These are phyloP conservation scores for Penicillium salamii DNA, from an alignment of 495 filamentous ascomycete genomes.

Conservation along the genomic window DNA sequence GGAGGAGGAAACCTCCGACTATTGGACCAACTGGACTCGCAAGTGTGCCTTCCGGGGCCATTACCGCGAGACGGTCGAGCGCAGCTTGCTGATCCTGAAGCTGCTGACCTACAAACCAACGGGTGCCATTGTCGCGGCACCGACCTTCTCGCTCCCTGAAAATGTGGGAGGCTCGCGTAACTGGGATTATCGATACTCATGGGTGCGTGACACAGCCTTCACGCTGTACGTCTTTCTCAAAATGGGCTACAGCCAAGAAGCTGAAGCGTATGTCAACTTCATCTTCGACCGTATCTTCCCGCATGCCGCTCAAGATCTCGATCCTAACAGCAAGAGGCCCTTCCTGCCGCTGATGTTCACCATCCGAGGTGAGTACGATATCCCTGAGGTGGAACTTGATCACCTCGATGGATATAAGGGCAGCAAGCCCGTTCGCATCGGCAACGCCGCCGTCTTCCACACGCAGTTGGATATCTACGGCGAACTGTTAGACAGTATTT, in stretches of 20 bases:
- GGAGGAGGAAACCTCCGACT: slow-evolving; percentile 63
- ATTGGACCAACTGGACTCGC: slow-evolving; percentile 69
- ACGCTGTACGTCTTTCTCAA: slow-evolving; percentile 73
- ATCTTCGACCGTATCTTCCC: slow-evolving; percentile 63
- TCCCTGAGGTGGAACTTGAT: slow-evolving; percentile 61
- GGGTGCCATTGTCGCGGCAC: slow-evolving; percentile 53
- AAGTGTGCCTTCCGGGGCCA: slow-evolving; percentile 66
- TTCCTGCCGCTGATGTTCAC: slow-evolving; percentile 77
- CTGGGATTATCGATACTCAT: slow-evolving; percentile 75
- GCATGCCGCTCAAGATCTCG: slow-evolving; percentile 32
- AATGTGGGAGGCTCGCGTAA: slow-evolving; percentile 70
- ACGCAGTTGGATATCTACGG: slow-evolving; percentile 75
- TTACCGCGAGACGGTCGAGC: slow-evolving; percentile 64
- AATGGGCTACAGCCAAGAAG: slow-evolving; percentile 70
- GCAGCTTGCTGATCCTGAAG: slow-evolving; percentile 69
- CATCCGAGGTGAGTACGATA: slow-evolving; percentile 67
- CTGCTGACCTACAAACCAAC: slow-evolving; percentile 66
- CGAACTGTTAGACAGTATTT: slow-evolving; percentile 72
- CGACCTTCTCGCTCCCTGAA: slow-evolving; percentile 68
- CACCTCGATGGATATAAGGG: slow-evolving; percentile 68
- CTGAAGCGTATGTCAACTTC: slow-evolving; percentile 71
- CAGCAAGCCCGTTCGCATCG: slow-evolving; percentile 68
- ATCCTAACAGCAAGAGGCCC: slow-evolving; percentile 36
- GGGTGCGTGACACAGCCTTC: slow-evolving; percentile 73
- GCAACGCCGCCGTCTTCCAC: slow-evolving; percentile 71